phyloP scores from a whole-genome alignment of 2,329 filamentous ascomycete species.

The Hysterium pulicare region DNA sequence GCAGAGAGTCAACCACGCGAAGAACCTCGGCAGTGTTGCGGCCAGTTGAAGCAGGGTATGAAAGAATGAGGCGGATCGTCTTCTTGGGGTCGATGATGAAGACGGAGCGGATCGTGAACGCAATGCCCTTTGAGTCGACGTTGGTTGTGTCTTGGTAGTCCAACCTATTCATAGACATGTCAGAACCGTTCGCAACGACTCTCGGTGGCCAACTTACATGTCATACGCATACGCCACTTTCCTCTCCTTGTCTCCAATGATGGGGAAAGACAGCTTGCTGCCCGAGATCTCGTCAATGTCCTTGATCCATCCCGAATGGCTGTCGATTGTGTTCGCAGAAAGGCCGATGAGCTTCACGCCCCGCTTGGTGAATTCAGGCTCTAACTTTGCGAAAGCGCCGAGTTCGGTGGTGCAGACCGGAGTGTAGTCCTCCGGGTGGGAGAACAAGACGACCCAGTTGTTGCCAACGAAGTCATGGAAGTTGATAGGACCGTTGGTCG shows the following conservation, averaged over 20 bases:
- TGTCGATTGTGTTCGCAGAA: conserved; percentile 50
- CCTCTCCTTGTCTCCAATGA: conserved; percentile 53
- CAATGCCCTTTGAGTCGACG: conserved; percentile 54
- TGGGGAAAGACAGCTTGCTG: conserved; percentile 48
- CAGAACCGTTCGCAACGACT: conserved; percentile 5
- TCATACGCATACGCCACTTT: conserved; percentile 52
- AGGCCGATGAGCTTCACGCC: conserved; percentile 61
- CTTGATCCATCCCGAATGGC: conserved; percentile 52
- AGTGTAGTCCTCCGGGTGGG: conserved; percentile 62
- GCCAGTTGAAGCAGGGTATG: conserved; percentile 61
- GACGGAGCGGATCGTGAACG: conserved; percentile 63
- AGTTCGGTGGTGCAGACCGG: conserved; percentile 63
- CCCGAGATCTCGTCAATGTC: conserved; percentile 52
- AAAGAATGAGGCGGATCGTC: conserved; percentile 60
- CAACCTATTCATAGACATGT: conserved; percentile 33
- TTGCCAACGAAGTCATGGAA: conserved; percentile 71
- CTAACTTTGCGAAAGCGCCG: conserved; percentile 61
- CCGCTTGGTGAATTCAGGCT: conserved; percentile 62
- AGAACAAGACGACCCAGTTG: conserved; percentile 69
- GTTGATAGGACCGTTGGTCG: conserved; percentile 63
- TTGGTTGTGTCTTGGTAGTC: conserved; percentile 57
- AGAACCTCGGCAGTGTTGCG: conserved; percentile 54
- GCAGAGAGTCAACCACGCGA: conserved; percentile 50
- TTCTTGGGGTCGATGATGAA: conserved; percentile 65
- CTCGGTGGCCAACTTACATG: conserved; percentile 39